phyloP scores from a whole-genome alignment of 1,284 basidiomycete species.

The Boletus sp. region DNA sequence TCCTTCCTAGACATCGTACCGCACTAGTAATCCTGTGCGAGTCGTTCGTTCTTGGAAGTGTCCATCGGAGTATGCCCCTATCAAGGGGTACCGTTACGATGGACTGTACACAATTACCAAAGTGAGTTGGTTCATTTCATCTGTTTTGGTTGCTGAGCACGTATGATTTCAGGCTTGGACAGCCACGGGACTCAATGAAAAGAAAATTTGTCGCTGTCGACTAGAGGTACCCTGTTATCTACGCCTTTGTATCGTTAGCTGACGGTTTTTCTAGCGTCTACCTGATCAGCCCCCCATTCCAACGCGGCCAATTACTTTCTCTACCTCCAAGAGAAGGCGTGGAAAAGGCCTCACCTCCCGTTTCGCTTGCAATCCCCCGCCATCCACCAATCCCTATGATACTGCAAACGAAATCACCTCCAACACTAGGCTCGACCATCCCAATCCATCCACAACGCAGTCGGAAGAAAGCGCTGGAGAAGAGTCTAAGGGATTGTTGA shows the following conservation, averaged over 20 bases:
- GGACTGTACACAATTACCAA: conserved; percentile 25
- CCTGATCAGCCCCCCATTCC: conserved; percentile 26
- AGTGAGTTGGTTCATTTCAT: conserved; percentile 8
- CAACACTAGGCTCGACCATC: neutral
- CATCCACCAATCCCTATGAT: neutral
- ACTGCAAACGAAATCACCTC: neutral
- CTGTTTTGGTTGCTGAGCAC: neutral
- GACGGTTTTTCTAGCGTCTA: conserved; percentile 19
- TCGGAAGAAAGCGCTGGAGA: neutral
- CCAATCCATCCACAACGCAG: neutral
- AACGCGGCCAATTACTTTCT: neutral
- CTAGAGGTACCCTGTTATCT: conserved; percentile 22
- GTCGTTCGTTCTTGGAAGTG: conserved; percentile 25
- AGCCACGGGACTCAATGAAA: conserved; percentile 12
- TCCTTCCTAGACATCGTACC: conserved; percentile 19
- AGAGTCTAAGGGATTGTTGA: too few species aligned
- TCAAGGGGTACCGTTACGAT: conserved; percentile 27
- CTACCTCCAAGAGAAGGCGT: neutral
- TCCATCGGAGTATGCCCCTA: conserved; percentile 25
- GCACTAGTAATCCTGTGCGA: conserved; percentile 20
- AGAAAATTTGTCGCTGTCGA: conserved; percentile 25
- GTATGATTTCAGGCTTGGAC: conserved; percentile 20
- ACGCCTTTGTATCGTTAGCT: neutral
- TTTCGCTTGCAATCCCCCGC: neutral
- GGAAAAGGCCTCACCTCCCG: neutral